phyloP scores from a whole-genome alignment of 148 eudicot genomes.

The Cornus controversa region DNA sequence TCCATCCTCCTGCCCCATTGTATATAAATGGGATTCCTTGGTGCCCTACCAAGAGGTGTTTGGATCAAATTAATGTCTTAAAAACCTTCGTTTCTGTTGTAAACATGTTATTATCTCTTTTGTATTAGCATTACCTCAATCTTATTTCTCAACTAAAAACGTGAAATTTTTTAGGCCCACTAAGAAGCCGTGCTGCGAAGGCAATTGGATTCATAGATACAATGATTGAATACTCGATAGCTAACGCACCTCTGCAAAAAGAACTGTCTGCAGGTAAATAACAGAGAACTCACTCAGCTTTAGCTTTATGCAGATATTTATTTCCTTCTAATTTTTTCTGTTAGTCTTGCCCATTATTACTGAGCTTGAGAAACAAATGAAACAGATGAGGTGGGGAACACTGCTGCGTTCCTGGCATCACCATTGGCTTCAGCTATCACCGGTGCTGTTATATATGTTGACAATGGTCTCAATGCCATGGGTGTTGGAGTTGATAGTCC shows the following conservation, averaged over 20 bases:
- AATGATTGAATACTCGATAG: constrained; percentile 92
- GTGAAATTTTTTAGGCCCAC: constrained; percentile 58
- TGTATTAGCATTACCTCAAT: neutral
- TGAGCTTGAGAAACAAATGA: constrained; percentile 15
- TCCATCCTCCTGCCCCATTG: neutral
- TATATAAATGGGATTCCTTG: neutral
- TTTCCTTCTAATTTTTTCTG: neutral
- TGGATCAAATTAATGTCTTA: neutral
- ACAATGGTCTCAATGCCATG: constrained; percentile 96
- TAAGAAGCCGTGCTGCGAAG: constrained; percentile 96
- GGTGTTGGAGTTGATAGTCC: constrained; percentile 96
- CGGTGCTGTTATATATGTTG: constrained; percentile 86
- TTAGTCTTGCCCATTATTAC: neutral
- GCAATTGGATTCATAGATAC: constrained; percentile 94
- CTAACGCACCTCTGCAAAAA: constrained; percentile 86
- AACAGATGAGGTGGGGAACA: constrained; percentile 92
- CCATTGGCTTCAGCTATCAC: constrained; percentile 98
- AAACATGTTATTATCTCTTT: neutral
- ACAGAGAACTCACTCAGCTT: neutral
- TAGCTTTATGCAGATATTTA: neutral
- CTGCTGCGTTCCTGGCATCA: constrained; percentile 94
- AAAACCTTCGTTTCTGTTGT: neutral
- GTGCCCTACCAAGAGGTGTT: neutral
- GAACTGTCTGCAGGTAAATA: constrained; percentile 81
- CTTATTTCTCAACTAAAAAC: neutral